These are phyloP conservation scores for Rhizopogon salebrosus DNA, from an alignment of 768 basidiomycete genomes.

Conservation along the genomic window DNA sequence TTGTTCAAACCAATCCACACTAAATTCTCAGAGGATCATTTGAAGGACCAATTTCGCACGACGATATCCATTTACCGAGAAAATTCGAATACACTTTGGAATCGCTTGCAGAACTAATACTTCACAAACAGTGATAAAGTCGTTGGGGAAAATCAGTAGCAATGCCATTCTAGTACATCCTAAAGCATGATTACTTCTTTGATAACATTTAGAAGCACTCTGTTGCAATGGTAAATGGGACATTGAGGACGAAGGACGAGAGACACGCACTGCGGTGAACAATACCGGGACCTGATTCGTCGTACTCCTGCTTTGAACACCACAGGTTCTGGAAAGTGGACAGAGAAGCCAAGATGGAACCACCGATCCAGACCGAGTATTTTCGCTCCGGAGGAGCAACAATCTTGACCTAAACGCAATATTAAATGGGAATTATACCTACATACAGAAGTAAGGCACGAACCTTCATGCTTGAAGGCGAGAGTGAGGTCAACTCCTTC, in stretches of 20 bases:
- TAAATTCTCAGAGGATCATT: too few relatives aligned
- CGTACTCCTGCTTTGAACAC: constrained; percentile 92
- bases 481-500: constrained; percentile 80
- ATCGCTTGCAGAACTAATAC: too few relatives aligned
- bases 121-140: too few relatives aligned
- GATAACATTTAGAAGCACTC: constrained; percentile 21
- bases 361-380: constrained; percentile 95
- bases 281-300: constrained; percentile 76
- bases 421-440: background rate
- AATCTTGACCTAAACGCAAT: constrained; percentile 64
- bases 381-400: constrained; percentile 91
- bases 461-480: constrained; percentile 83
- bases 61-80: too few relatives aligned
- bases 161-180: constrained; percentile 22
- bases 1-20: too few relatives aligned
- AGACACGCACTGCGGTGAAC: constrained; percentile 65
- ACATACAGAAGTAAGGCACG: constrained; percentile 9
- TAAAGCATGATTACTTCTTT: constrained; percentile 16
- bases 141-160: constrained; percentile 5
- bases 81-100: too few relatives aligned
- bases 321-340: constrained; percentile 97
- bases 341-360: constrained; percentile 81
- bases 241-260: background rate
- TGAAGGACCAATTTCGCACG: too few relatives aligned
- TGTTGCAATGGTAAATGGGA: background rate